phyloP scores from a whole-genome alignment of 78 protist species.

The Dictyostelium capitatum region DNA sequence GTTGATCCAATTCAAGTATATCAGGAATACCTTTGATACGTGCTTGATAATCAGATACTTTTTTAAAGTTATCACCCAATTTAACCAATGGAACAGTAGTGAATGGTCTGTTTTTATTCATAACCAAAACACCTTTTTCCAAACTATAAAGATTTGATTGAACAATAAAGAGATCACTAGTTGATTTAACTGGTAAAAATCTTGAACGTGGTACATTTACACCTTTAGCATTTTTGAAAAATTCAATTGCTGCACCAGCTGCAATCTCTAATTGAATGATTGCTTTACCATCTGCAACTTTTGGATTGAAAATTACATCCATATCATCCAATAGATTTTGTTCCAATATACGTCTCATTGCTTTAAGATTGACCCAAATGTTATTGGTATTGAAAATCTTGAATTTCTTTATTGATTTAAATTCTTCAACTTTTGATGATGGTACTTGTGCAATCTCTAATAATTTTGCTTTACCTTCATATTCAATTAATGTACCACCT shows the following conservation, averaged over 20 bases:
- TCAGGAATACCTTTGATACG: conserved; percentile 90
- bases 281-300: conserved; percentile 88
- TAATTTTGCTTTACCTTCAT: conserved; percentile 87
- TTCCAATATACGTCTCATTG: conserved; percentile 82
- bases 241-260: conserved; percentile 96
- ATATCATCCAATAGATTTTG: conserved; percentile 74
- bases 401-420: conserved; percentile 95
- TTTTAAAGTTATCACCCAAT: conserved; percentile 92
- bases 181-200: conserved; percentile 98
- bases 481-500: conserved; percentile 97
- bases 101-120: conserved; percentile 84
- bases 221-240: conserved; percentile 91
- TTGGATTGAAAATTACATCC: conserved; percentile 96
- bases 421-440: conserved; percentile 89
- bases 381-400: conserved; percentile 99
- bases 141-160: conserved; percentile 92
- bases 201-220: conserved; percentile 96
- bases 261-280: conserved; percentile 99
- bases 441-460: conserved; percentile 98
- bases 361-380: conserved; percentile 95
- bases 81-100: conserved; percentile 91
- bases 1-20: conserved; percentile 92
- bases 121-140: conserved; percentile 81
- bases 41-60: conserved; percentile 84
- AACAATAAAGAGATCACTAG: conserved; percentile 95